Percentiles rank a stretch among this genome's conserved stretches.
These are phyloP conservation scores for Pisolithus thermaeus DNA, from an alignment of 1,284 basidiomycete species.

Conservation along the genomic window DNA sequence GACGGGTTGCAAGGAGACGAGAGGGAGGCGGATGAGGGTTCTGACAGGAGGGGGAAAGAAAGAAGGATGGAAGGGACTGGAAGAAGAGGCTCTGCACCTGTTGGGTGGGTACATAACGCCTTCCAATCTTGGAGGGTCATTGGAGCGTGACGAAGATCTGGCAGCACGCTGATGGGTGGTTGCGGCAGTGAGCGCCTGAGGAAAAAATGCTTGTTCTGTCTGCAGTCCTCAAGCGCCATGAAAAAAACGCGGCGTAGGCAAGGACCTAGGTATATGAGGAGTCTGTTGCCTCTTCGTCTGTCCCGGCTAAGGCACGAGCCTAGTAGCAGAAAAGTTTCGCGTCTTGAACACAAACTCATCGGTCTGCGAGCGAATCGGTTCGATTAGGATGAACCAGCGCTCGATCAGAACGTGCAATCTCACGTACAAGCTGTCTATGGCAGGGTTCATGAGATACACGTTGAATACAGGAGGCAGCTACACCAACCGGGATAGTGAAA, in stretches of 20 bases:
- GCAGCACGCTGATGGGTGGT: neutral
- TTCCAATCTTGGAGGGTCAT: neutral
- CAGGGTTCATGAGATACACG: neutral
- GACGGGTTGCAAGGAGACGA: neutral
- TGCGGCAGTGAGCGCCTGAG: neutral
- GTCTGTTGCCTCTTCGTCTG: neutral
- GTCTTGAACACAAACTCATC: too few species aligned
- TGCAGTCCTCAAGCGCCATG: neutral
- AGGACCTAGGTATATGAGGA: neutral
- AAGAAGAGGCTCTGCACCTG: neutral
- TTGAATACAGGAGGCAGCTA: neutral
- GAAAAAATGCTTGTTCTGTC: too few species aligned
- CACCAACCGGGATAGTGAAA: too few species aligned
- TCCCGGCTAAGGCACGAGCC: too few species aligned
- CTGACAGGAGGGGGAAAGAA: neutral
- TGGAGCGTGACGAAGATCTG: neutral
- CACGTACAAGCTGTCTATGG: neutral
- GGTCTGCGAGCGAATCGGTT: too few species aligned
- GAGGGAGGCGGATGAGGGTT: neutral
- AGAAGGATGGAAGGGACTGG: neutral
- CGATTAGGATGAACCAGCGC: neutral
- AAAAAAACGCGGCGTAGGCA: neutral
- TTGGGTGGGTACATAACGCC: neutral
- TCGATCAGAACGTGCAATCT: neutral
- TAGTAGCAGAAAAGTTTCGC: too few species aligned